Conservation (phyloP, 169 alveolate genomes). For the Cryptosporidium ubiquitum region DNA sequence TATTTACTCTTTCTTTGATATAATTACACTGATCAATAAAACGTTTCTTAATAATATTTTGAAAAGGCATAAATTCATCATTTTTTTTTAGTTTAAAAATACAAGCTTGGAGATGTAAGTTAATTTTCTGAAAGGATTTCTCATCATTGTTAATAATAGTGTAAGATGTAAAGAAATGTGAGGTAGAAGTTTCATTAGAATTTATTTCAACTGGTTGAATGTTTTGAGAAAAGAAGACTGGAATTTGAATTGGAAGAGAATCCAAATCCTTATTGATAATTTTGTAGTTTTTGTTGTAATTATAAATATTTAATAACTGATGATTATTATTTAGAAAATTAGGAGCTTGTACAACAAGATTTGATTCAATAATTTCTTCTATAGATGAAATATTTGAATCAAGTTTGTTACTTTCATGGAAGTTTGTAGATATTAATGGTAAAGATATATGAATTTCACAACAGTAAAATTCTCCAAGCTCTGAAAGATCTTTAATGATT, state of each 20-base stretch:
- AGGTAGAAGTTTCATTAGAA: neutral
- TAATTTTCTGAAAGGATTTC: neutral
- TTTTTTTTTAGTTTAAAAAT: neutral
- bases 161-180: constrained; percentile 47
- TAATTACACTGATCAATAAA: constrained; percentile 48
- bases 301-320: neutral
- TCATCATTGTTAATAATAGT: constrained; percentile 22
- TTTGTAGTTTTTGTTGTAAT: constrained; percentile 18
- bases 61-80: constrained; percentile 1
- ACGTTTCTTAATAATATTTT: neutral
- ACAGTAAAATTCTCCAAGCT: constrained; percentile 23
- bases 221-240: constrained; percentile 33
- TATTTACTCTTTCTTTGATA: constrained; percentile 3
- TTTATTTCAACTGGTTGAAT: neutral
- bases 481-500: constrained; percentile 8
- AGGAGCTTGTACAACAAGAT: neutral
- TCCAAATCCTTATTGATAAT: neutral
- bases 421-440: neutral
- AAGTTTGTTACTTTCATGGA: neutral
- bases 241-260: constrained; percentile 28
- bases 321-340: neutral
- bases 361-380: constrained; percentile 27
- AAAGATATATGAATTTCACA: constrained; percentile 44
- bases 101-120: constrained; percentile 53
- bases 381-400: neutral